Conservation (phyloP, 23 red algal species). For the Cyanidium caldarium region DNA sequence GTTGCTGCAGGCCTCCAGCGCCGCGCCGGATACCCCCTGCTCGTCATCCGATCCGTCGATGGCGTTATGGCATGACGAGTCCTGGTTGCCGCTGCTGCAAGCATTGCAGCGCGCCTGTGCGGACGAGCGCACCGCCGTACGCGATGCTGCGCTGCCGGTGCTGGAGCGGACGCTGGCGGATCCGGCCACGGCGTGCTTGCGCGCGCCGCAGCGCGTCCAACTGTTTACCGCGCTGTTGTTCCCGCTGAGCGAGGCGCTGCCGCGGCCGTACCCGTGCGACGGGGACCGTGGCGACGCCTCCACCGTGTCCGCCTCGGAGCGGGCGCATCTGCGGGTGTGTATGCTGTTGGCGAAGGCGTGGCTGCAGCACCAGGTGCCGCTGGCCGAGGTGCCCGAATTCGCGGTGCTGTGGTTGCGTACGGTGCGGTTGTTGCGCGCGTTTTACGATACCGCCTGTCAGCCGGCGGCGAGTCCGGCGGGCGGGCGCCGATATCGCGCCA, state of each 20-base stretch:
- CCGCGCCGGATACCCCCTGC: too few species aligned
- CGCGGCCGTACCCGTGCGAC: constrained; percentile 15
- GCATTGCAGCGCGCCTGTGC: constrained; percentile 20
- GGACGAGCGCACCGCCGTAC: constrained; percentile 24
- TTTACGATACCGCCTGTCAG: too few species aligned
- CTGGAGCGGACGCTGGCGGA: constrained; percentile 35
- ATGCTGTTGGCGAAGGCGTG: constrained; percentile 38
- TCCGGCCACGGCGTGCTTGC: neutral
- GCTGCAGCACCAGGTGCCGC: constrained; percentile 41
- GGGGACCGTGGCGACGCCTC: too few species aligned
- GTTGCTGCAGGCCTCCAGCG: too few species aligned
- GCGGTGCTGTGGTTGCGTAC: constrained; percentile 27
- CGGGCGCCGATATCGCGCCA: too few species aligned
- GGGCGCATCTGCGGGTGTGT: constrained; percentile 28
- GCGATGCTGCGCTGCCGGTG: constrained; percentile 20
- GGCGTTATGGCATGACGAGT: too few species aligned
- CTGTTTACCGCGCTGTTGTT: neutral
- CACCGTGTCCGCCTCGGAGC: constrained; percentile 17
- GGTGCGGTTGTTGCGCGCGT: constrained; percentile 37
- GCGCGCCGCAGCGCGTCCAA: neutral
- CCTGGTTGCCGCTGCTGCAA: constrained; percentile 26
- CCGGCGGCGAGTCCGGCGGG: too few species aligned
- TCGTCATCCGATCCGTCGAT: too few species aligned
- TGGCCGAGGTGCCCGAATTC: constrained; percentile 17
- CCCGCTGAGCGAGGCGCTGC: constrained; percentile 7